Evolutionary conservation across 176 grass and related monocot genomes (phyloP), one percentile per base, ranked within the genome.

Genomic region (Poa pratensis): DNA sequence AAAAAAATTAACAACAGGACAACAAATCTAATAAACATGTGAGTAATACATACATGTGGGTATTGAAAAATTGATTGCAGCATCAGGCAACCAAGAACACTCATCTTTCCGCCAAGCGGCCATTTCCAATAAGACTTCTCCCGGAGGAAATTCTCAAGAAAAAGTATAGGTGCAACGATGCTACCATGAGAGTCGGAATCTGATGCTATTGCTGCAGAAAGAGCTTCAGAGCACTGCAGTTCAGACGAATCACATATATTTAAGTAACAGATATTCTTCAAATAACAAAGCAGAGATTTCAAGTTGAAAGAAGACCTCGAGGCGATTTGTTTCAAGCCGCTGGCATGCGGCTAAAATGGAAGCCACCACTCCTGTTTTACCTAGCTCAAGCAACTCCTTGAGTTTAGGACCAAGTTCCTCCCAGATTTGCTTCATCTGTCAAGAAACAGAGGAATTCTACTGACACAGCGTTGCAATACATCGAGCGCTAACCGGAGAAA

Each of bases 51-150:
- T 94, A 98, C 91, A 87, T 87, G 92, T 24, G 93, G 93, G 80
- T 86, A 94, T 55, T 89, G 90, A 68, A 95, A 92, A 86, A 98
- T 87, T 28, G 87, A 94, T 79, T 98, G 91, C 55, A 98, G 77
- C 93, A 98, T 98, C 53, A 98, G 86, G 83, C 93, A 98, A 83
- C 93, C 93, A 64, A 98, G 83, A 61, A 95, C 90, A 78, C 89
- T 90, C 93, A 95, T 98, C 76, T 89, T 98, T 75, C 28, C 84
- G 27, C 73, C 80, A 87, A 50, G 48, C 62, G 83, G 79, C 96
- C 96, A 98, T 89, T 89, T 69, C 93, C 96, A 98, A 71, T 55
- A 54, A 74, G 96, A 89, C 64, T 86, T 90, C 45, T 95, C 73
- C 9, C 43, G 57, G 11, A 95, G 73, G 58, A 88, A 94, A 82